These are phyloP conservation scores for Calonectria pteridis DNA, from an alignment of 2,329 filamentous ascomycete species.

Conservation along the genomic window DNA sequence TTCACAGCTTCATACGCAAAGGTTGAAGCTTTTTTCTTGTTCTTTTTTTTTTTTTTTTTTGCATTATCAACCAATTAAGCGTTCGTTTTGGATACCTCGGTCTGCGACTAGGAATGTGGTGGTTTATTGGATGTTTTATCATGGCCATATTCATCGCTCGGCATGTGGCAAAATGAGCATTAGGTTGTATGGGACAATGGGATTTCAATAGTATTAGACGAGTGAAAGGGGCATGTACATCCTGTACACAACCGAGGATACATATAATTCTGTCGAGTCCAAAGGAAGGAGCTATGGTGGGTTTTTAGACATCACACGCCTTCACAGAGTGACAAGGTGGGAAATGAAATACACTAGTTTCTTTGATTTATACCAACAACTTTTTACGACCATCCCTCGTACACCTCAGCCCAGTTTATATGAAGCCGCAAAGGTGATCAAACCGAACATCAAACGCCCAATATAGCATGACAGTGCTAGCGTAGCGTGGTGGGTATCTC, in stretches of 20 bases:
- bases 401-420: conserved; percentile 24
- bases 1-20: background rate
- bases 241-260: background rate
- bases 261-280: background rate
- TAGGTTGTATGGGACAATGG: background rate
- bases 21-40: background rate
- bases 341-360: conserved; percentile 6
- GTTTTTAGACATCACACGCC: background rate
- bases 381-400: conserved; percentile 24
- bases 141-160: conserved; percentile 21
- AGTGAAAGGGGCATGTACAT: conserved; percentile 3
- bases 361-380: conserved; percentile 6
- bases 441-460: conserved; percentile 37
- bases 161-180: conserved; percentile 18
- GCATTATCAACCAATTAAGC: background rate
- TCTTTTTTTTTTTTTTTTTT: background rate
- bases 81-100: background rate
- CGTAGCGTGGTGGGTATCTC: conserved; percentile 34
- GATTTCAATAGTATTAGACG: background rate
- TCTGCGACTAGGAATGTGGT: background rate
- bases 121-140: background rate
- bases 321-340: background rate
- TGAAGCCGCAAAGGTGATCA: conserved; percentile 27
- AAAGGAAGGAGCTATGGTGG: background rate
- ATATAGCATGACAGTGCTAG: conserved; percentile 31